phyloP scores from a whole-genome alignment of 2,329 filamentous ascomycete species.

The Teratosphaeria gauchensis region DNA sequence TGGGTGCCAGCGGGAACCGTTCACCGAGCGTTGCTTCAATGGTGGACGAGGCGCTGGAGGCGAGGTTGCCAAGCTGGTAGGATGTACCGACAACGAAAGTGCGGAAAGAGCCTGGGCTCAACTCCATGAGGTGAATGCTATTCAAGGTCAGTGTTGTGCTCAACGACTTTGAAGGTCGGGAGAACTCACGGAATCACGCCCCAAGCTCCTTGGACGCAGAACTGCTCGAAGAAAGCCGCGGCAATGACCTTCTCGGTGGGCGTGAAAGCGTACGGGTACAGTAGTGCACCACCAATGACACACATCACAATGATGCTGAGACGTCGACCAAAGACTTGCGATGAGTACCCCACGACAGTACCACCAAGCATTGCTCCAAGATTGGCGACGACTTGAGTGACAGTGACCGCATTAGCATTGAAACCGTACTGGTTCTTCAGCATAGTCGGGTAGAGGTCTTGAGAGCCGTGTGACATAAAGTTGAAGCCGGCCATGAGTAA shows the following conservation, averaged over 20 bases:
- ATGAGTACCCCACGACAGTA: slow-evolving; percentile 36
- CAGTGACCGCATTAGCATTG: slow-evolving; percentile 36
- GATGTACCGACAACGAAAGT: slow-evolving; percentile 65
- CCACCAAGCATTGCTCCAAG: slow-evolving; percentile 41
- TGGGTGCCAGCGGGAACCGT: slow-evolving; percentile 29
- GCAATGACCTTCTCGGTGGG: slow-evolving; percentile 57
- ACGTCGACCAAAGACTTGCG: slow-evolving; percentile 38
- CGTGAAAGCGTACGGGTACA: slow-evolving; percentile 76
- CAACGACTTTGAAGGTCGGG: not conserved
- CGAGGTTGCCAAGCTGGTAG: slow-evolving; percentile 71
- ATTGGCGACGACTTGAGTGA: slow-evolving; percentile 42
- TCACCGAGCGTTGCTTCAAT: slow-evolving; percentile 35
- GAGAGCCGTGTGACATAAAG: slow-evolving; percentile 75
- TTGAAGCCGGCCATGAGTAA: slow-evolving; percentile 86
- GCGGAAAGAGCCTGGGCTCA: slow-evolving; percentile 61
- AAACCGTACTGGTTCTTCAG: slow-evolving; percentile 50
- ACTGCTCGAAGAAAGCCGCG: slow-evolving; percentile 67
- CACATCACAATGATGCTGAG: slow-evolving; percentile 40
- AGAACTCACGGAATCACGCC: slow-evolving; percentile 28
- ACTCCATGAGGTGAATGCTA: slow-evolving; percentile 63
- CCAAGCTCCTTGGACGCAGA: slow-evolving; percentile 31
- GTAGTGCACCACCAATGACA: slow-evolving; percentile 60
- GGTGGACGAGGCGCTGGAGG: slow-evolving; percentile 36
- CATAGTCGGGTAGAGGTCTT: slow-evolving; percentile 55
- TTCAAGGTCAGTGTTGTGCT: not conserved